Evolutionary conservation across 257 asterid genomes (phyloP), one percentile per base, ranked within the genome.

Genomic region (Haberlea rhodopensis): DNA sequence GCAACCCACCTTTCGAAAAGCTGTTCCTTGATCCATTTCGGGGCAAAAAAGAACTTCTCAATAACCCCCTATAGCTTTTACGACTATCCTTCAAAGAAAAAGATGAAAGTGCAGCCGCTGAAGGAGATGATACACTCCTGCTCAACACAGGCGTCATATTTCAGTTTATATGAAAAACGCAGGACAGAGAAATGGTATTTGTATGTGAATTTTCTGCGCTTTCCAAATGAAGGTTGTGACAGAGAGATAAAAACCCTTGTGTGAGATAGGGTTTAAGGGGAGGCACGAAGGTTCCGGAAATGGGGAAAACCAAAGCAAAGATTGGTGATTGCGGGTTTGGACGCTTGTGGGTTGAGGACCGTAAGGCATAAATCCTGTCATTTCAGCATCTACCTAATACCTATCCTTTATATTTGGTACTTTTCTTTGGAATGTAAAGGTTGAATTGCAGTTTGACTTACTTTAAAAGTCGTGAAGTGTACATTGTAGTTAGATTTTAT

Each of bases 111-210:
- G 90, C 77, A 54, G 84, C 82, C 65, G 82, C 77, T 26, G 89
- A 62, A 31, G 85, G 79, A 68, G 91, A 81, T 19, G 83, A 78
- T 68, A 94, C 18, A 46, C 91, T 86, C 77, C 94, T 80, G 80
- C 96, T 84, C 69, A 87, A 34, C n/a, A 84, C 90, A 60, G 92
- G 96, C 45, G 95, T 96, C 96, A 91, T 91, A 32, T 4, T 37
- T 32, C 8, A 32, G 43, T 19, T 46, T 65, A 29, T 60, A 54
- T 67, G 6, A 5, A 20, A n/a, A 58, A 22, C 73, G 74, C 75
- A 68, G 82, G 65, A 66, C n/a, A 34, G 46, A 25, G n/a, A 46
- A 45, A 69, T 28, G 62, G 61, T 56, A 45, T n/a, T 18, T 18
- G 20, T 53, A 53, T 43, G 43, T 0, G 11, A 43, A 29, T 61